Conservation (phyloP, 208 protist species). For the Trypanosoma caninum region DNA sequence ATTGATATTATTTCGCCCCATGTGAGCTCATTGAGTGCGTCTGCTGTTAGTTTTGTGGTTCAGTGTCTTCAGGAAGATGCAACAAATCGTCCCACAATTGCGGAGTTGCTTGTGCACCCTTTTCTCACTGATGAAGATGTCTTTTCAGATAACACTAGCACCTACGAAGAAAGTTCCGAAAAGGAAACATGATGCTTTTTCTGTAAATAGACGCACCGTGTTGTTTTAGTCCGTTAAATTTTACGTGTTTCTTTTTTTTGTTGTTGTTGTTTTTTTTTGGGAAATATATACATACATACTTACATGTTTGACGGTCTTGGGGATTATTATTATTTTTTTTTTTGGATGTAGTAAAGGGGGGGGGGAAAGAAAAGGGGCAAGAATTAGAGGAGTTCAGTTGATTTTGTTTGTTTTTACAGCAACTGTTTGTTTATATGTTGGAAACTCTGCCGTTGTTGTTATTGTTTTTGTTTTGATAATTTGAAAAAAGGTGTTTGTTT, state of each 20-base stretch:
- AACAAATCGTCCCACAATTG: conserved; percentile 38
- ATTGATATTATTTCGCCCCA: conserved; percentile 64
- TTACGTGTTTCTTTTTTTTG: not conserved
- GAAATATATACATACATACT: not conserved
- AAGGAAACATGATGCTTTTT: conserved; percentile 7
- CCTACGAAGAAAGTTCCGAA: conserved; percentile 10
- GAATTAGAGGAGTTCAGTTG: too few species aligned
- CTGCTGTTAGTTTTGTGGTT: conserved; percentile 47
- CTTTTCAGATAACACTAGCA: not conserved
- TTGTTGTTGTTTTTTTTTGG: not conserved
- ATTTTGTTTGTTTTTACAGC: too few species aligned
- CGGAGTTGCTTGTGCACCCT: conserved; percentile 53
- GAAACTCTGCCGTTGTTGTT: too few species aligned
- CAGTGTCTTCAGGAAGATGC: conserved; percentile 65
- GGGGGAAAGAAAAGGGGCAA: not conserved
- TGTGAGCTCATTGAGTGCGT: conserved; percentile 33
- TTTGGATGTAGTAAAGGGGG: too few species aligned
- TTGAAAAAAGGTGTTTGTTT: too few species aligned
- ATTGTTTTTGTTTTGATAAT: too few species aligned
- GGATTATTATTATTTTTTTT: conserved; percentile 2
- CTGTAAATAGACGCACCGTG: too few species aligned
- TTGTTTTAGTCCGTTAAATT: too few species aligned
- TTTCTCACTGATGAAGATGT: conserved; percentile 27
- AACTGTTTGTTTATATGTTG: too few species aligned
- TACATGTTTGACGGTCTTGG: too few species aligned